phyloP scores from a whole-genome alignment of 768 basidiomycete species.

The Lentinula detonsa region DNA sequence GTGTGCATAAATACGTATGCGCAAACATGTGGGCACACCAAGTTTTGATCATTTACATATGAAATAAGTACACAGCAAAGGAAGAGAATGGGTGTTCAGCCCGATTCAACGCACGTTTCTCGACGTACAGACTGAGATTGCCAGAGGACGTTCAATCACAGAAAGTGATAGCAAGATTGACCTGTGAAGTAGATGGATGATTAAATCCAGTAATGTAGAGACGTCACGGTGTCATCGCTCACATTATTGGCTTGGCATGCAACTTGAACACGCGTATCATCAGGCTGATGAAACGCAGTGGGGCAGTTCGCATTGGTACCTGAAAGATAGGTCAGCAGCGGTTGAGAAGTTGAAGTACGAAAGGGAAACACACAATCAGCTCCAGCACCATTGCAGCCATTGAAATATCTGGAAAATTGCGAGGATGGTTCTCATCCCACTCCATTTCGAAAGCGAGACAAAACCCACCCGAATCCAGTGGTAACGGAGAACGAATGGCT shows the following conservation, averaged over 20 bases:
- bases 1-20: no score
- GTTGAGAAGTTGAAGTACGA: background rate
- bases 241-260: slow-evolving; percentile 27
- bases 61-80: no score
- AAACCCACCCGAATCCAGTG: slow-evolving; percentile 23
- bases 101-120: no score
- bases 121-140: no score
- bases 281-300: slow-evolving; percentile 23
- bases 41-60: no score
- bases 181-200: background rate
- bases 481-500: slow-evolving; percentile 30
- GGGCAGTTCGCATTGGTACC: slow-evolving; percentile 22
- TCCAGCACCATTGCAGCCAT: slow-evolving; percentile 21
- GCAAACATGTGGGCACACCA: no score
- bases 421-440: no score
- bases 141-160: background rate
- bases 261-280: slow-evolving; percentile 24
- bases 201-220: background rate
- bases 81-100: no score
- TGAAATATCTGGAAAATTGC: slow-evolving; percentile 16
- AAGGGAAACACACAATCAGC: slow-evolving; percentile 17
- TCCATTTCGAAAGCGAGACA: background rate
- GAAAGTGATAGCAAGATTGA: slow-evolving; percentile 5
- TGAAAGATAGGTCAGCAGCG: slow-evolving; percentile 4
- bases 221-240: background rate